Conservation (phyloP, 2,329 filamentous ascomycete species). For the Apiospora saccharicola region DNA sequence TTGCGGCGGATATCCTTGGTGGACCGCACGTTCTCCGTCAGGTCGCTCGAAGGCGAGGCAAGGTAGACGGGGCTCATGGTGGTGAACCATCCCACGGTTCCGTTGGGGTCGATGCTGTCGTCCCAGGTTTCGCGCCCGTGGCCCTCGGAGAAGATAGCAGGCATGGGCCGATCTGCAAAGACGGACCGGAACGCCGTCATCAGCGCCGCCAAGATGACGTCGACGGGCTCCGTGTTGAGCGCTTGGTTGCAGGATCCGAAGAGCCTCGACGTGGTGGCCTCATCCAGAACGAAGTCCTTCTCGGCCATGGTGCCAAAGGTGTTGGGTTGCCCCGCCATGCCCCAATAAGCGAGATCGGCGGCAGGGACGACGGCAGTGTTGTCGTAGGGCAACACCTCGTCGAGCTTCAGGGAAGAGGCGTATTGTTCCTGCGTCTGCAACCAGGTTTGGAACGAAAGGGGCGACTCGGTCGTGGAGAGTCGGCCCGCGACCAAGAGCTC, state of each 20-base stretch:
- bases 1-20: not conserved
- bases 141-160: not conserved
- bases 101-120: not conserved
- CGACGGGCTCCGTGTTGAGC: not conserved
- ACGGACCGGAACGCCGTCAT: not conserved
- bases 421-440: constrained; percentile 36
- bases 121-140: not conserved
- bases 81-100: not conserved
- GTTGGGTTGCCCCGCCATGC: too few relatives aligned
- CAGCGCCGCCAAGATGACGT: not conserved
- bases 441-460: constrained; percentile 59
- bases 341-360: too few relatives aligned
- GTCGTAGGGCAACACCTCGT: too few relatives aligned
- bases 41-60: not conserved
- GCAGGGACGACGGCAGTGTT: too few relatives aligned
- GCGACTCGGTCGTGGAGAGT: constrained; percentile 50
- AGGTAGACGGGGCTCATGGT: not conserved
- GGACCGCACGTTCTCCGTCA: not conserved
- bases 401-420: too few relatives aligned
- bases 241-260: not conserved
- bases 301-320: too few relatives aligned
- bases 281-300: too few relatives aligned
- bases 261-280: not conserved
- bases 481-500: constrained; percentile 54
- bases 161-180: not conserved